These are phyloP conservation scores for Abrus precatorius DNA, from an alignment of 306 rosid genomes.

Conservation along the genomic window DNA sequence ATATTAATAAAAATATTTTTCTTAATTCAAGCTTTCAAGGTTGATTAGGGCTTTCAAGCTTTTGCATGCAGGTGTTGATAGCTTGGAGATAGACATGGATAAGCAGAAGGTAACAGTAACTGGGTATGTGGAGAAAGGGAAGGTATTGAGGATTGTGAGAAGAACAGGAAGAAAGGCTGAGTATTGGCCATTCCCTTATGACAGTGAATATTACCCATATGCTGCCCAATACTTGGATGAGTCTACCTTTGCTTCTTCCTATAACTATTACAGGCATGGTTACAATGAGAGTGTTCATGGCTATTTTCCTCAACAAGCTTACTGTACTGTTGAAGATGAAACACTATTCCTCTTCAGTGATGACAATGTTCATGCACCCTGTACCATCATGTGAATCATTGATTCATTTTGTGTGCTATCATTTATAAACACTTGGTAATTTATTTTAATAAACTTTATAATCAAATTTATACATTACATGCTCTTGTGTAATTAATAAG, in stretches of 20 bases:
- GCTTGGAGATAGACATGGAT: conserved; percentile 79
- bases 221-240: conserved; percentile 71
- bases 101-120: conserved; percentile 73
- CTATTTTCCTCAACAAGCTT: conserved; percentile 73
- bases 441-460: too few relatives aligned
- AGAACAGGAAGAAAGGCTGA: conserved; percentile 87
- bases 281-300: conserved; percentile 67
- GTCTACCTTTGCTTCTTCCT: conserved; percentile 65
- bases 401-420: neutral
- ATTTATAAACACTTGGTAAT: too few relatives aligned
- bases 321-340: conserved; percentile 65
- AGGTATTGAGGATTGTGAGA: conserved; percentile 69
- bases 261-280: conserved; percentile 78
- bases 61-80: conserved; percentile 69
- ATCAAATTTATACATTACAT: too few relatives aligned
- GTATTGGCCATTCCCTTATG: conserved; percentile 86
- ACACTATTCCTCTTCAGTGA: conserved; percentile 81
- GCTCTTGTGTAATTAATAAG: too few relatives aligned
- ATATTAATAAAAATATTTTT: too few relatives aligned
- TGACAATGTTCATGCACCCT: conserved; percentile 78
- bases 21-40: too few relatives aligned
- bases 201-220: conserved; percentile 70
- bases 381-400: conserved; percentile 66
- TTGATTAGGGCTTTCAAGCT: too few relatives aligned
- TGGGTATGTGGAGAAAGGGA: conserved; percentile 70